phyloP scores from a whole-genome alignment of 2,329 filamentous ascomycete genomes.

The Stagonosporopsis rhizophila region DNA sequence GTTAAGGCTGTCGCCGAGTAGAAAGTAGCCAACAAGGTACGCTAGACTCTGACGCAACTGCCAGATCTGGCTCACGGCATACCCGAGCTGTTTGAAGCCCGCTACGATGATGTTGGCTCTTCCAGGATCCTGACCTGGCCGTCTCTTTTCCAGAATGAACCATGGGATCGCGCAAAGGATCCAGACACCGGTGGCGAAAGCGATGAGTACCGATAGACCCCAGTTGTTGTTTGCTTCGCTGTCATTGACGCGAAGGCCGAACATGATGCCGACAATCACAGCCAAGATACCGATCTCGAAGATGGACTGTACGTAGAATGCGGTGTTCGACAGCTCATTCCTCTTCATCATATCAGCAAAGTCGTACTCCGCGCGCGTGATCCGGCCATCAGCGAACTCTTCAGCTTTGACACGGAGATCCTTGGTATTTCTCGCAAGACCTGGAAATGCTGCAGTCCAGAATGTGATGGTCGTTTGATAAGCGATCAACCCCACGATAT shows the following conservation, averaged over 20 bases:
- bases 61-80: constrained; percentile 67
- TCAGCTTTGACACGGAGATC: constrained; percentile 62
- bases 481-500: constrained; percentile 70
- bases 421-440: constrained; percentile 62
- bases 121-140: constrained; percentile 64
- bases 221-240: constrained; percentile 69
- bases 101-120: constrained; percentile 61
- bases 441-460: constrained; percentile 70
- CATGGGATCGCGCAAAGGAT: constrained; percentile 69
- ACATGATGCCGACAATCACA: constrained; percentile 52
- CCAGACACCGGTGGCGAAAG: constrained; percentile 71
- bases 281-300: constrained; percentile 60
- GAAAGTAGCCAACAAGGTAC: constrained; percentile 69
- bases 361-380: constrained; percentile 67
- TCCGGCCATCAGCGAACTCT: constrained; percentile 55
- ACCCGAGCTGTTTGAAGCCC: constrained; percentile 65
- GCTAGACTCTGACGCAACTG: constrained; percentile 69
- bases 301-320: constrained; percentile 69
- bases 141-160: constrained; percentile 70
- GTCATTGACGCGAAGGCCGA: constrained; percentile 66
- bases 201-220: constrained; percentile 70
- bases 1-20: constrained; percentile 73
- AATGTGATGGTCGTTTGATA: constrained; percentile 73
- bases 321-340: constrained; percentile 68
- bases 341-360: constrained; percentile 59